Base-by-base conservation (phyloP, 306 rosid species). In the Quercus agrifolia region DNA sequence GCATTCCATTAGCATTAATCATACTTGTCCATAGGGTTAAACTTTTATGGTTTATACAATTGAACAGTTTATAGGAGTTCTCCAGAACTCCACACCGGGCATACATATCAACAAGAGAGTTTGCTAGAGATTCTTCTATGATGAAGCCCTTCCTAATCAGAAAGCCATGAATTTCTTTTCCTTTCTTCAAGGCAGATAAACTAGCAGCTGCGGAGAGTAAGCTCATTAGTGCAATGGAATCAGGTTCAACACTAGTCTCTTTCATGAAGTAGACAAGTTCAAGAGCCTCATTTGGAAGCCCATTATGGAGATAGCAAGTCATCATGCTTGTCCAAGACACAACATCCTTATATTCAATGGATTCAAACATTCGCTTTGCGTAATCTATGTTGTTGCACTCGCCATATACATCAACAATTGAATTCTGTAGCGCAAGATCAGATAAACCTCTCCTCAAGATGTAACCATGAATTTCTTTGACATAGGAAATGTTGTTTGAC, bases 311-410 rank as follows among this genome's bases (percentile, higher is more conserved):
- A 77, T 79, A 86, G 66, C 87, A 86, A 74, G 90, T 82, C 67
- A 89, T 88, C 92, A 92, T 85, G 86, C 93, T 88, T 8, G 97
- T 92, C 93, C 96, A 92, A 78, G 97, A 88, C 80, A 92, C 91
- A 41, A 92, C 79, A 82, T 88, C 91, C 83, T 90, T 89, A 33
- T 81, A 77, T 72, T 82, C 84, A 57, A 90, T 90, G 70, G 83
- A 73, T 79, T 83, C 74, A 80, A 90, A 92, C 74, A 82, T 52
- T 38, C 75, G 71, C 55, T 61, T 74, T 44, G 97, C 96, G 2
- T 86, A 89, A 21, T 82, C 86, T 56, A 75, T 11, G 76, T 44
- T 61, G 68, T 85, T 86, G 38, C 87, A 80, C 78, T 86, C 91
- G 70, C 97, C 91, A 44, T 90, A 92, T 56, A 83, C 85, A 71